A percentile compares a stretch with the other conserved stretches of the same genome.
These are phyloP conservation scores for Microsporum ferrugineum DNA, from an alignment of 2,329 filamentous ascomycete species.

Conservation along the genomic window DNA sequence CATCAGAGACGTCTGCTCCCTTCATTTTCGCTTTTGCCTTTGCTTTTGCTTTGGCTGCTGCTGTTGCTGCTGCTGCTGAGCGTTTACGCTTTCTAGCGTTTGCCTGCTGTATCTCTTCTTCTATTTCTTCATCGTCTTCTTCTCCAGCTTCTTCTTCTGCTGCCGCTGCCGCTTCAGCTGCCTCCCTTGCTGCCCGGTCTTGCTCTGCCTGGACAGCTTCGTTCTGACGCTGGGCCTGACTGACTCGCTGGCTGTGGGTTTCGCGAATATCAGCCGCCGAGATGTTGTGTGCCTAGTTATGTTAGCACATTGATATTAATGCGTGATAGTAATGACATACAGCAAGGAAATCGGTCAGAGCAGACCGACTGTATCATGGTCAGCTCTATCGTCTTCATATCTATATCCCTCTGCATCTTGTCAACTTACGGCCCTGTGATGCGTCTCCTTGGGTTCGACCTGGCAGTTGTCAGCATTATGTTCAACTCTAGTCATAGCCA, in stretches of 20 bases:
- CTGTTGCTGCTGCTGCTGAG: conserved; percentile 32
- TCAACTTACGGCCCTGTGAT: conserved; percentile 33
- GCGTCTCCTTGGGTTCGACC: conserved; percentile 9
- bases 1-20: conserved; percentile 33
- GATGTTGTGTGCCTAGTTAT: conserved; percentile 49
- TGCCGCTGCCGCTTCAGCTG: neutral
- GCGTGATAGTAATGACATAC: conserved; percentile 29
- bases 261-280: conserved; percentile 52
- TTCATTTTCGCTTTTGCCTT: conserved; percentile 35
- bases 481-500: neutral
- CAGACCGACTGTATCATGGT: conserved; percentile 43
- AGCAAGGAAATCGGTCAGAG: conserved; percentile 56
- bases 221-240: conserved; percentile 38
- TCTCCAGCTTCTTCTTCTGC: conserved; percentile 11
- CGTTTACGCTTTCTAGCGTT: conserved; percentile 41
- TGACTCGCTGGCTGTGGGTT: conserved; percentile 45
- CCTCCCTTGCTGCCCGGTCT: neutral
- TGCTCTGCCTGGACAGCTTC: conserved; percentile 5
- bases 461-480: conserved; percentile 1
- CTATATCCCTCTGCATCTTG: neutral
- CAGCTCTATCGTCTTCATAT: neutral
- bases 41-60: conserved; percentile 41
- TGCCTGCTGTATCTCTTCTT: conserved; percentile 21
- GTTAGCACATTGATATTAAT: neutral
- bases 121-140: conserved; percentile 20